Evolutionary conservation across 306 rosid species (phyloP).

Genomic region (Astragalus glycyphyllos): DNA sequence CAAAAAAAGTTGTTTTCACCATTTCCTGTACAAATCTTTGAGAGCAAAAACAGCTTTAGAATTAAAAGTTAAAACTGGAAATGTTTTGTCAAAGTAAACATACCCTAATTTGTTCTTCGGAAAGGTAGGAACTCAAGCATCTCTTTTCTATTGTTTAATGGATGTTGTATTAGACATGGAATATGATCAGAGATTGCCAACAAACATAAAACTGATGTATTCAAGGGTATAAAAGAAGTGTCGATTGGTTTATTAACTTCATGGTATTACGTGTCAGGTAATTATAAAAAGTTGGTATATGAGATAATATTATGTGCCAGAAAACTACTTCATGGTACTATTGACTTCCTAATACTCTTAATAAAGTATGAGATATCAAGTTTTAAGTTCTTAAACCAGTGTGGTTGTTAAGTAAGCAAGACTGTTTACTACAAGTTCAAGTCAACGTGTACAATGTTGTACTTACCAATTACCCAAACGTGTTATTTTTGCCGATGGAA

Average conservation of each 20-base stretch:
- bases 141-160: not conserved
- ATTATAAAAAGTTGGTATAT: slow-evolving; percentile 11
- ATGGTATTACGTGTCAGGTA: not conserved
- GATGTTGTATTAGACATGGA: not conserved
- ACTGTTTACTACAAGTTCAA: slow-evolving; percentile 23
- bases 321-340: slow-evolving; percentile 3
- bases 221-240: not conserved
- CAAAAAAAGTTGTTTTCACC: too few relatives aligned
- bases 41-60: too few relatives aligned
- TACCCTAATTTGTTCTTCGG: slow-evolving; percentile 9
- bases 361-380: slow-evolving; percentile 9
- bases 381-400: slow-evolving; percentile 17
- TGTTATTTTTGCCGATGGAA: slow-evolving; percentile 90
- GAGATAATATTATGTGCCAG: not conserved
- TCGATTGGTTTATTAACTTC: not conserved
- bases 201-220: not conserved
- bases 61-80: too few relatives aligned
- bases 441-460: slow-evolving; percentile 16
- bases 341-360: slow-evolving; percentile 30
- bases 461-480: slow-evolving; percentile 88
- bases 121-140: not conserved
- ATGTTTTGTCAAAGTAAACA: too few relatives aligned
- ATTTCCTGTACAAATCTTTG: too few relatives aligned
- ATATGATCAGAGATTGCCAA: not conserved
- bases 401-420: slow-evolving; percentile 8